Evolutionary conservation across 257 asterid species (phyloP), one percentile per base, ranked within the genome.

Genomic region (Fraxinus anomala): DNA sequence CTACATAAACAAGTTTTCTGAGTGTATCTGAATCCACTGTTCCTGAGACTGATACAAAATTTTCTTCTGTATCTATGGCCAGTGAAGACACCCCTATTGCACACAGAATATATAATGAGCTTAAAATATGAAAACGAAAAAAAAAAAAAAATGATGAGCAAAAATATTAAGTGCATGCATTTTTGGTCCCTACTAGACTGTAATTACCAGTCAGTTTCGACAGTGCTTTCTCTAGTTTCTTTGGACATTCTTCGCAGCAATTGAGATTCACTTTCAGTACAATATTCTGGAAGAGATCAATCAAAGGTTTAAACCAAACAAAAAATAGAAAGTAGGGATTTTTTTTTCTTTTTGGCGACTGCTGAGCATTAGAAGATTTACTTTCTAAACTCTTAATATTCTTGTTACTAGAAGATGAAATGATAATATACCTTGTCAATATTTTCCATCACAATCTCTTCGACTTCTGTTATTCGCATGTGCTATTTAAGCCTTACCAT

Each of bases 191-290:
- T 31, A 31, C 34, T 31, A 31, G 34, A 31, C 34, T 31, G 34
- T 31, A 31, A 8, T 2, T 79, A 83, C 87, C 89, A 9, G 78
- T 72, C 80, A 83, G 71, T 37, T 77, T 81, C 40, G 66, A 47
- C 26, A 86, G 7, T 30, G 74, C 77, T 14, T 74, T 56, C 81
- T 77, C 51, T 39, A 83, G 28, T 49, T 5, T 4, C 40, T 21
- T 44, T 8, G 82, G 84, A 23, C 87, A 86, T 1, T 10, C 3
- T 31, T 47, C 75, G 12, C 87, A 85, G 80, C 87, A 81, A 73
- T 49, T 79, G 61, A 82, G 65, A 1, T 81, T 39, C 40, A 83
- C 74, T 70, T 80, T 73, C 61, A 86, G 28, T 56, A 17, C 39
- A 68, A 76, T 69, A 70, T 73, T 73, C 87, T 81, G 79, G 79